Base-by-base conservation (phyloP, 1,139 yeast species). In the Diutina siamensis region DNA sequence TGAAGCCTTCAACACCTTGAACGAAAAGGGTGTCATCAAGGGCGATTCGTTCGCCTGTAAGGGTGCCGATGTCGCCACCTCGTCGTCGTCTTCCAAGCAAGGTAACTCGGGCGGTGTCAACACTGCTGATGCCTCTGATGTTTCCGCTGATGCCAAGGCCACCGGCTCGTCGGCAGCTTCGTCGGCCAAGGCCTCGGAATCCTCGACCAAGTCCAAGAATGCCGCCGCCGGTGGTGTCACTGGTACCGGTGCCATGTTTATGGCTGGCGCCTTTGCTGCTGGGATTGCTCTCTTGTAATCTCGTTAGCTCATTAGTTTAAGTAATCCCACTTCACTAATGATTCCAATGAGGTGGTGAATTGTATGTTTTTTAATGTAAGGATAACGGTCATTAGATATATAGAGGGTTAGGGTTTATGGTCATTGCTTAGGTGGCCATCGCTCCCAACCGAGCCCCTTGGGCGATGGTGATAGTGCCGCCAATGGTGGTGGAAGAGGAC, bases 21-120 rank as follows among this genome's bases (percentile, higher is more conserved):
- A 80, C 70, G 67, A 68, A 59, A 73, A 75, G 57, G 92, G 94
- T 67, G 84, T 76, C 62, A 78, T 89, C 64, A 86, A 80, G 71
- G 97, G 97, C 77, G 88, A 87, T 74, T 72, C 78, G 57, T 88
- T 78, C 73, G 78, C 74, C 58, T 89, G 97, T 76, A 76, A 79
- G 68, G 88, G 83, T 65, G 80, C 77, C 59, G 72, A 76, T 48
- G 63, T 72, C 49, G 74, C 83, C 47, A 69, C 80, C 52, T 76
- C 84, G 45, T 71, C 60, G 33, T 62, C 68, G 64, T 61, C 76
- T 47, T 58, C 73, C 44, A 65, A 63, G 60, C 58, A 62, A 52
- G 62, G 63, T 47, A 54, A 55, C 56, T 42, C 54, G 13, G 18
- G 19, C 9, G 42, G 42, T 7, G 33, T 38, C 20, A 17, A 22